Base-by-base conservation (phyloP, 1,139 yeast species). In the Yamadazyma epiphylla region DNA sequence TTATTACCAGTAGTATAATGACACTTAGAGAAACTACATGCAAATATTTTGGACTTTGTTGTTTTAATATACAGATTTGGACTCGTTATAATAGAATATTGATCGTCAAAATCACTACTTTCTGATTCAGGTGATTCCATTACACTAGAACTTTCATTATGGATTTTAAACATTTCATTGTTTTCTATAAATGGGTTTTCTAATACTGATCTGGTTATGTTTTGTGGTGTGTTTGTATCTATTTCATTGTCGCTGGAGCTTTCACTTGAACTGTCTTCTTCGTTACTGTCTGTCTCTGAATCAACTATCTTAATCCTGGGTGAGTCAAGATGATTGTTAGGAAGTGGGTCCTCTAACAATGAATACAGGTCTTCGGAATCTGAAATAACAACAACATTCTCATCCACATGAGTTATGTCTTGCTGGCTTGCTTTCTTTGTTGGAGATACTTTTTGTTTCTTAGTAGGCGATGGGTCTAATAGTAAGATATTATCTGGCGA, bases 1-100 rank as follows among this genome's bases (percentile, higher is more conserved):
- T 48, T 54, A 32, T 60, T 60, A 0, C 64, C 66, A 0, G 69
- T 55, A 20, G 60, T 52, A 28, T 56, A 60, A 10, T 41, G 30
- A 37, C 71, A 64, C 4, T 36, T 27, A 5, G 39, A 37, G 32
- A 64, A 58, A 4, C 63, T 62, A 41, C 71, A 64, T 15, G 39
- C 27, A 29, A 42, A 56, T 3, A 60, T 32, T 15, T 29, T 21
- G 13, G 25, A 15, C 10, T 32, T 24, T 7, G 22, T 6, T 3
- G 36, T 14, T 21, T 28, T 27, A 13, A 38, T 21, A 42, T 45
- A 16, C 40, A 37, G 41, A 19, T 30, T 35, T n/a, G 36, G 38
- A 15, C 51, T 48, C 2, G 51, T 32, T 6, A 55, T 43, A 4
- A 55, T 45, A 49, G 47, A 53, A 31, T 46, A 56, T 26, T 53